Evolutionary conservation across 192 early-diverging fungal species (phyloP), one percentile per base, ranked within the genome.

Genomic region (Dissophora globulifera): DNA sequence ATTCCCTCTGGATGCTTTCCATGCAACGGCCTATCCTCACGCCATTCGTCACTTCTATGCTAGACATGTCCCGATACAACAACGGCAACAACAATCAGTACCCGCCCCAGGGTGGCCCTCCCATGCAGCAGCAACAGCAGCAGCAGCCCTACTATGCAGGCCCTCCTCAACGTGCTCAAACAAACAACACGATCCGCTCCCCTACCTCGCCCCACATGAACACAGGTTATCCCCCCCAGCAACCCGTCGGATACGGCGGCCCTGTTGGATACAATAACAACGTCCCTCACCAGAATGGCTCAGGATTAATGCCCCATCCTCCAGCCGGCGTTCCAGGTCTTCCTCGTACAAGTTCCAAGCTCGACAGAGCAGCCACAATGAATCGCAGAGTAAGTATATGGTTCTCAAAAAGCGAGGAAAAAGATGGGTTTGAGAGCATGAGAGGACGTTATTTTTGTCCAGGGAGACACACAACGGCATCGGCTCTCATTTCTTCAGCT

Each of bases 31-130:
- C n/a, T n/a, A n/a, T n/a, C 51, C 11, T 32, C 27, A 9, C 5
- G 16, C 16, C n/a, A 27, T 41, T 23, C 20, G 10, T 20, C 15
- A 31, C 25, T 16, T 22, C 23, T 16, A 17, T 49, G n/a, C 13
- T 1, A 25, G 31, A 2, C 38, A 74, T 74, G 69, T 63, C 69
- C 33, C 60, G 55, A 50, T 53, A 47, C 58, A 61, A 67, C n/a
- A n/a, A n/a, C n/a, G n/a, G n/a, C n/a, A n/a, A n/a, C 58, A 67
- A 67, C 40, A 67, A 67, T 57, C 71, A 75, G 61, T 75, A 75
- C 30, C 62, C 72, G 17, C 62, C 72, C 7, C 63, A 58, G 19
- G 61, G 56, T 31, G 55, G 57, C 26, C 49, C 47, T 10, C 58
- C 67, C n/a, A n/a, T n/a, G n/a, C n/a, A n/a, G n/a, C n/a, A n/a